Base-by-base conservation (phyloP, 495 filamentous ascomycete genomes). In the Cryomyces antarcticus region DNA sequence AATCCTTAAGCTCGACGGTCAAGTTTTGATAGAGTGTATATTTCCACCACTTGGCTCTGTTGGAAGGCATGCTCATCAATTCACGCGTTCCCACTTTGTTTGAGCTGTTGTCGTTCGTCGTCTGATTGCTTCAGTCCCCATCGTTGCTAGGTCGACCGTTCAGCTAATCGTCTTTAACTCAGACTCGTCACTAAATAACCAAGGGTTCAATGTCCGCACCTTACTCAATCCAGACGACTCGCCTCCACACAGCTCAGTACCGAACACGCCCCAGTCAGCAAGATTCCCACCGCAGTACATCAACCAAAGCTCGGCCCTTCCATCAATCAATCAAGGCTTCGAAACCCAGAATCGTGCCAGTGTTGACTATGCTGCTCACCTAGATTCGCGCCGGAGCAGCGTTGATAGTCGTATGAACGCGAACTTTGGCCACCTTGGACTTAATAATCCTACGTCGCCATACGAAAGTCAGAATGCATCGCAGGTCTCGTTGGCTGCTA, bases 381-480 rank as follows among this genome's bases (percentile, higher is more conserved):
- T 57, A 10, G 61, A 62, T 41, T 64, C 61, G 4, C 48, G 61
- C 6, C 60, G 61, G 4, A 62, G 61, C 49, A 62, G 60, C 45
- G 57, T 64, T 28, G 61, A 64, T 46, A 62, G 60, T 38, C 56
- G 61, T 30, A 56, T 62, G 53, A 57, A 60, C 43, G 47, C 47
- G 27, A 50, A 46, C 13, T 55, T 64, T 51, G 51, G 50, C 42
- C 52, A 57, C 35, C 51, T 64, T 11, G 47, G 47, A 12, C 50
- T 64, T 38, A 52, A 42, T 46, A 51, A 52, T 30, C 56, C 59
- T 1, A 39, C 49, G 2, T 64, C 61, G 5, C 58, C 60, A 5
- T 64, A 62, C 44, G 60, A 61, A 27, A 64, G 59, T 43, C 50
- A 57, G 28, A 62, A 64, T 41, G 49, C 53, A 12, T 64, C 61